Base-by-base conservation (phyloP, 1,139 yeast genomes). In the Kazachstania sp. region DNA sequence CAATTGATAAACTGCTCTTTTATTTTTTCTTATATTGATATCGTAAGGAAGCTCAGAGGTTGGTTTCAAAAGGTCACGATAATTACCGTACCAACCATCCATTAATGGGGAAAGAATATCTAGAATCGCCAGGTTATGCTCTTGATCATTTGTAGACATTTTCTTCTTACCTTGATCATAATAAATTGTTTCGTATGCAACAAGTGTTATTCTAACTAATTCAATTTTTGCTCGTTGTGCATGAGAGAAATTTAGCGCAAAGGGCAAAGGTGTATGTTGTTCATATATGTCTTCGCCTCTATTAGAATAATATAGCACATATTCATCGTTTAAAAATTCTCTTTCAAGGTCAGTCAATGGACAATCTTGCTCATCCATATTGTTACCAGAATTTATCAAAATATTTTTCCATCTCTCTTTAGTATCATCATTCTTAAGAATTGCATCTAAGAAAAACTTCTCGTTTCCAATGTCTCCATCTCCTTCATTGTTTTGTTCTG, bases 101-200 rank as follows among this genome's bases (percentile, higher is more conserved):
- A 88, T 71, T 51, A 86, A 74, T 1, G 95, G 94, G 12, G 86
- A 77, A 50, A 90, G 71, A 41, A 87, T 78, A 50, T 79, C 79
- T 54, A 90, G 70, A 12, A 87, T 75, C 0, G 90, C 79, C 43
- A 90, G 68, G 58, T 82, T 83, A 63, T 83, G 81, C 57, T 85
- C 68, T 65, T 82, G 83, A 30, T 77, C 72, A 38, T 49, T 53
- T 1, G 55, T 43, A 8, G 51, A 46, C 31, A 52, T 35, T 36
- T 52, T 53, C 36, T 51, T 46, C 54, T 75, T 80, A 1, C 83
- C 79, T 54, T 77, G 77, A 50, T 74, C 75, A 28, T 82, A 83
- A 63, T 88, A 88, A 20, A 90, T 70, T 1, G 92, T 80, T 58
- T 87, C 95, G 63, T 86, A 88, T 31, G 95, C 94, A 45, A 88